These are phyloP conservation scores for Coffea canephora DNA, from an alignment of 257 asterid genomes.

Conservation along the genomic window DNA sequence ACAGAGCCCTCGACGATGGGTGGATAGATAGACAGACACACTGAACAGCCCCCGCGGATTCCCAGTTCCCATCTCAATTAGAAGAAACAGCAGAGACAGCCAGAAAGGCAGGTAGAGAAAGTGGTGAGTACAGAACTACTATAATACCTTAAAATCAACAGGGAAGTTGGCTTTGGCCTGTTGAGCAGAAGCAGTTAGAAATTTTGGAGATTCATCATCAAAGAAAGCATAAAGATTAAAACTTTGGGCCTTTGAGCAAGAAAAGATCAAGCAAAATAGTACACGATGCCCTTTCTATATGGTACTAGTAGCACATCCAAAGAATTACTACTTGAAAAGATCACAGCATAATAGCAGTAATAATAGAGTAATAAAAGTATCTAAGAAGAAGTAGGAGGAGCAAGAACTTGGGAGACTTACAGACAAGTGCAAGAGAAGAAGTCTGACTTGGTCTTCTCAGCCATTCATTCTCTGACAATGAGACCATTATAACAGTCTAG, in stretches of 20 bases:
- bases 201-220: background rate
- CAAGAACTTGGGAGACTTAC: slow-evolving; percentile 25
- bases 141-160: slow-evolving; percentile 35
- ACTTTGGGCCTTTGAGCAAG: slow-evolving; percentile 16
- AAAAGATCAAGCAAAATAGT: slow-evolving; percentile 17
- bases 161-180: background rate
- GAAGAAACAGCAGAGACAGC: slow-evolving; percentile 3
- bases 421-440: slow-evolving; percentile 51
- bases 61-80: background rate
- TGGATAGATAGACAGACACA: background rate
- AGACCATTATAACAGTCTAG: slow-evolving; percentile 44
- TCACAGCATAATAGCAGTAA: background rate
- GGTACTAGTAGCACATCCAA: background rate
- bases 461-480: slow-evolving; percentile 86
- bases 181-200: background rate
- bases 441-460: slow-evolving; percentile 51
- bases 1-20: slow-evolving; percentile 7
- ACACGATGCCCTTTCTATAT: background rate
- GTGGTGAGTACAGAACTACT: background rate
- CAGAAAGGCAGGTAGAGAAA: background rate
- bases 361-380: background rate
- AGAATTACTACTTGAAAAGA: background rate
- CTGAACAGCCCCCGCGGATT: background rate
- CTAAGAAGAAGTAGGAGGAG: no score
- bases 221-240: slow-evolving; percentile 26